phyloP scores from a whole-genome alignment of 2,329 filamentous ascomycete genomes.

The Chrysoporthe puriensis region DNA sequence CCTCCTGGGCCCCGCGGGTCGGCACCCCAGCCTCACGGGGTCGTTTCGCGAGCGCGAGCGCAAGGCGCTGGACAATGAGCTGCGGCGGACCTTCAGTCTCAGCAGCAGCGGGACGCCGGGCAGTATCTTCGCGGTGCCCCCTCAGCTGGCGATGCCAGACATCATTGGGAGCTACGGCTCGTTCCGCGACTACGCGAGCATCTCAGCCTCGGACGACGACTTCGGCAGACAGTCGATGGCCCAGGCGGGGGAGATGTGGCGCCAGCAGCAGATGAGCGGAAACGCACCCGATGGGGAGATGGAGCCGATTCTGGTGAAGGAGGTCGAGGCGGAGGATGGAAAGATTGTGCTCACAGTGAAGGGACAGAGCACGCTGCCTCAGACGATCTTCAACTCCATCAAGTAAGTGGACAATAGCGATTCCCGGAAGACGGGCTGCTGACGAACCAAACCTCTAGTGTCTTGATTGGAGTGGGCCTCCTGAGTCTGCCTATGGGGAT shows the following conservation, averaged over 20 bases:
- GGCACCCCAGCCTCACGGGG: constrained; percentile 30
- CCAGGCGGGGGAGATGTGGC: constrained; percentile 56
- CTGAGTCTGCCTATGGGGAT: constrained; percentile 87
- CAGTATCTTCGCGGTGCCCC: constrained; percentile 61
- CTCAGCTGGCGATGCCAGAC: constrained; percentile 68
- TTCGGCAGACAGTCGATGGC: constrained; percentile 48
- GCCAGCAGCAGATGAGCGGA: constrained; percentile 53
- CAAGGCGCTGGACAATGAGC: constrained; percentile 51
- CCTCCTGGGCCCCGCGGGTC: constrained; percentile 19
- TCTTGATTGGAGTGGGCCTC: constrained; percentile 86
- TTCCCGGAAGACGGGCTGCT: constrained; percentile 23
- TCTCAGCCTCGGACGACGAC: constrained; percentile 43
- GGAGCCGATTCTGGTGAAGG: constrained; percentile 82
- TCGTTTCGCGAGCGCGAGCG: constrained; percentile 51
- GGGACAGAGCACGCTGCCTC: constrained; percentile 91
- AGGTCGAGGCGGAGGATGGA: constrained; percentile 80
- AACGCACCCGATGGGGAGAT: constrained; percentile 60
- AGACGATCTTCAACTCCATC: constrained; percentile 96
- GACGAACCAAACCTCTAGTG: constrained; percentile 44
- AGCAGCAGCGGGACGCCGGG: constrained; percentile 40
- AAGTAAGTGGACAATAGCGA: constrained; percentile 53
- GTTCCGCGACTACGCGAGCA: constrained; percentile 58
- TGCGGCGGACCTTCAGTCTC: constrained; percentile 39
- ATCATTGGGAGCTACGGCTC: constrained; percentile 73
- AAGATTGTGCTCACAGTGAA: constrained; percentile 83